Evolutionary conservation across 305 asterid genomes (phyloP).

Genomic region (Fraxinus sp.): DNA sequence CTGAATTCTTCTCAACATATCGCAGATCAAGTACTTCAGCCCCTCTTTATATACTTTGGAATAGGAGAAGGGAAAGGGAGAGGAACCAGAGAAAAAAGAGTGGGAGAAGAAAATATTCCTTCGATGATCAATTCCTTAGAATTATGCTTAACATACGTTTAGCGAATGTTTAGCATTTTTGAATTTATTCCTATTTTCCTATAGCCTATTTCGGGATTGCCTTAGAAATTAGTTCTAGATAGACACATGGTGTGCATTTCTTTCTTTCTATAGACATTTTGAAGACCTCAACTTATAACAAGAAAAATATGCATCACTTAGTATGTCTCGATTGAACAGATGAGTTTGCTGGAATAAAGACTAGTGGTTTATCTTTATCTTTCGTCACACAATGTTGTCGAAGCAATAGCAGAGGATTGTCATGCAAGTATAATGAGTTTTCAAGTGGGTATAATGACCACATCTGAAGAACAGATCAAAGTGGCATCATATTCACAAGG

Average conservation of each 20-base stretch:
- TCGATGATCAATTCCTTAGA: not conserved
- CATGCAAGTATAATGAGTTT: not conserved
- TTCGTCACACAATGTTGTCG: not conserved
- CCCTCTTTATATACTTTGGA: conserved; percentile 3
- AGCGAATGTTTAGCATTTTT: no score
- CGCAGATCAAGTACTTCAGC: conserved; percentile 5
- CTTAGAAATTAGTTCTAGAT: not conserved
- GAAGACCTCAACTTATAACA: not conserved
- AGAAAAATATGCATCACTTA: conserved; percentile 3
- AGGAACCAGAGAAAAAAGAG: not conserved
- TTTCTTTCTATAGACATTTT: conserved; percentile 7
- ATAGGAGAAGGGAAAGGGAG: conserved; percentile 1
- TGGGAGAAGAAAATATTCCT: not conserved
- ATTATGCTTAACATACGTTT: no score
- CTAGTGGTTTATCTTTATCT: not conserved
- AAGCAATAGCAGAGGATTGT: not conserved
- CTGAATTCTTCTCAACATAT: not conserved
- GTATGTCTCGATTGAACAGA: not conserved
- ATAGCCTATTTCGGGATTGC: conserved; percentile 9
- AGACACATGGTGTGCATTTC: not conserved
- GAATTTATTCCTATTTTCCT: not conserved
- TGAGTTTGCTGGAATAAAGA: not conserved
- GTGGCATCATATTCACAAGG: conserved; percentile 4
- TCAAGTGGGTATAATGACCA: not conserved
- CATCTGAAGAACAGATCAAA: not conserved